phyloP scores from a whole-genome alignment of 495 filamentous ascomycete species.

The Penicillium robsamsonii region DNA sequence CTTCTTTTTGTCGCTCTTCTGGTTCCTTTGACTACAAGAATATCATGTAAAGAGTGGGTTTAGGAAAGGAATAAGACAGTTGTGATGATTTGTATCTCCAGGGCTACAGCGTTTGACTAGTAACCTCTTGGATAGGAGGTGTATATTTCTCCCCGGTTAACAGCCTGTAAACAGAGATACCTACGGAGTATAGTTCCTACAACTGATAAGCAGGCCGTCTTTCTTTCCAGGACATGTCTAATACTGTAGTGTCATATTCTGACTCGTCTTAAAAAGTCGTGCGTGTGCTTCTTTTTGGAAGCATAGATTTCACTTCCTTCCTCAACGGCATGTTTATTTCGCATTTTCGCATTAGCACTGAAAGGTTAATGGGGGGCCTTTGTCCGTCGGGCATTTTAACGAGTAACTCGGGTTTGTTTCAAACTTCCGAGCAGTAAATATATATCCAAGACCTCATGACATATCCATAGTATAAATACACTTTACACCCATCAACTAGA shows the following conservation, averaged over 20 bases:
- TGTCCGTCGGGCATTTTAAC: background rate
- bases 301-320: background rate
- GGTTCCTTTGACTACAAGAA: too few species aligned
- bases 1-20: too few species aligned
- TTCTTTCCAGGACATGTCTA: background rate
- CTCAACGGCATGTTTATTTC: background rate
- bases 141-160: too few species aligned
- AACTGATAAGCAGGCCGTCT: too few species aligned
- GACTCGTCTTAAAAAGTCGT: background rate
- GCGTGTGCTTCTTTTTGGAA: background rate
- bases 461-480: too few species aligned
- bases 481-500: too few species aligned
- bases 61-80: too few species aligned
- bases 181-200: too few species aligned
- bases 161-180: too few species aligned
- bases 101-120: too few species aligned
- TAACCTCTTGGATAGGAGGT: too few species aligned
- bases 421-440: background rate
- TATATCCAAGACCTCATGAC: background rate
- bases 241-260: background rate
- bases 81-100: background rate
- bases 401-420: background rate
- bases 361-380: background rate
- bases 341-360: background rate
- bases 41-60: too few species aligned